Conservation (phyloP, 495 filamentous ascomycete species). For the Neurospora cerealis region DNA sequence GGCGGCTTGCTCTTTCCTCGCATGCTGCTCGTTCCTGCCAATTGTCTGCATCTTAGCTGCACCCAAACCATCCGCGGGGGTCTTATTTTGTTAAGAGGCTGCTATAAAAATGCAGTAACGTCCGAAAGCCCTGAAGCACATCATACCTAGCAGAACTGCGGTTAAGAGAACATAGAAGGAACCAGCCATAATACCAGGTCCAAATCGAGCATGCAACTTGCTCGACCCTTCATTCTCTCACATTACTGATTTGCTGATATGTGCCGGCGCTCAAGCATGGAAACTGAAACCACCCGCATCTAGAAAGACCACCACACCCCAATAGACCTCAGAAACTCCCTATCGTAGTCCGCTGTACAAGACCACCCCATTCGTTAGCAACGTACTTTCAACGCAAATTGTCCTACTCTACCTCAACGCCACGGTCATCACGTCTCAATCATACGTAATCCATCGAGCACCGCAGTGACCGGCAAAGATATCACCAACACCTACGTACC, state of each 20-base stretch:
- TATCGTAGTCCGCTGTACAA: neutral
- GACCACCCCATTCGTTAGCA: neutral
- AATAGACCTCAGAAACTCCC: neutral
- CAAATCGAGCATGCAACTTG: neutral
- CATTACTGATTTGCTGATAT: neutral
- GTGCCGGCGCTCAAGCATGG: too few species aligned
- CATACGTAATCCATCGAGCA: too few species aligned
- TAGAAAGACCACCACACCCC: neutral
- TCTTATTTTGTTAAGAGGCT: neutral
- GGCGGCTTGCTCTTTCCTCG: neutral
- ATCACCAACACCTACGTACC: neutral
- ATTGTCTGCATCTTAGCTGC: neutral
- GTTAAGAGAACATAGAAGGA: neutral
- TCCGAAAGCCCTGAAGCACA: neutral
- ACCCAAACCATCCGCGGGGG: neutral
- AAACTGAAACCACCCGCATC: too few species aligned
- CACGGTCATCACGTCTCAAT: neutral
- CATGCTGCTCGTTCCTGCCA: neutral
- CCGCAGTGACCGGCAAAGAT: too few species aligned
- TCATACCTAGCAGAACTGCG: neutral
- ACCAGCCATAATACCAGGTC: neutral
- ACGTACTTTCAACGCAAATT: neutral
- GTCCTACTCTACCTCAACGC: neutral
- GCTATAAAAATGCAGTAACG: neutral
- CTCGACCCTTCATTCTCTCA: neutral